Conservation (phyloP, 2,329 filamentous ascomycete genomes). For the Monilinia fructigena region DNA sequence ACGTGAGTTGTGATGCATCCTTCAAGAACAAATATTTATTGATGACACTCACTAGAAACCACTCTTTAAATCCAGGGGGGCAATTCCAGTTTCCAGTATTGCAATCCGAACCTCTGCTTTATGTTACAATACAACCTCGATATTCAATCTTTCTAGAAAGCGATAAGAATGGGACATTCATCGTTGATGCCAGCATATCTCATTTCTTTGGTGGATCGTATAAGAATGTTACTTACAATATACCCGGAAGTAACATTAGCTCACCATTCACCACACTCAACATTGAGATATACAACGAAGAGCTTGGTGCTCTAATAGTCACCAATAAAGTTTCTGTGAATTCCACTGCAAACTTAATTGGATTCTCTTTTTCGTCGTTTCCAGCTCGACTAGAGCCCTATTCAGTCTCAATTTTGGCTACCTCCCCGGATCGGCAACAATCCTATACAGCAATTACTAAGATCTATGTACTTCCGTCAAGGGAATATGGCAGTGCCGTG, state of each 20-base stretch:
- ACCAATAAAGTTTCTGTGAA: conserved; percentile 41
- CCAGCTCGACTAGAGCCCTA: conserved; percentile 42
- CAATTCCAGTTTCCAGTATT: conserved; percentile 45
- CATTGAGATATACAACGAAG: conserved; percentile 38
- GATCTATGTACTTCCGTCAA: conserved; percentile 46
- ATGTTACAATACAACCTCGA: conserved; percentile 47
- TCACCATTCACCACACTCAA: conserved; percentile 30
- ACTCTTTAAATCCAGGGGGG: conserved; percentile 50
- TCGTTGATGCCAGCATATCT: conserved; percentile 46
- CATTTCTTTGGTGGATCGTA: conserved; percentile 43
- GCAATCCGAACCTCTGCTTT: conserved; percentile 43
- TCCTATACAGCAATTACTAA: conserved; percentile 42
- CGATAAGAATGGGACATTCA: conserved; percentile 43
- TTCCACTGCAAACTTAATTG: conserved; percentile 41
- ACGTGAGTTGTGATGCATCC: conserved; percentile 37
- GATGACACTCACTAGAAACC: conserved; percentile 40
- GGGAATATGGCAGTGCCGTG: conserved; percentile 46
- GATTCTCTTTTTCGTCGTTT: conserved; percentile 41
- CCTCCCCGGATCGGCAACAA: conserved; percentile 37
- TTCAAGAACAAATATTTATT: not conserved
- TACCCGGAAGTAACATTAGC: conserved; percentile 22
- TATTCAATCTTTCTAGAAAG: conserved; percentile 49
- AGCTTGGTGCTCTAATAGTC: conserved; percentile 35
- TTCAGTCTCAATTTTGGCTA: conserved; percentile 41
- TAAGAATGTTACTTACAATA: conserved; percentile 32